Conservation (phyloP, 306 rosid genomes). For the Herpetospermum pedunculosum region DNA sequence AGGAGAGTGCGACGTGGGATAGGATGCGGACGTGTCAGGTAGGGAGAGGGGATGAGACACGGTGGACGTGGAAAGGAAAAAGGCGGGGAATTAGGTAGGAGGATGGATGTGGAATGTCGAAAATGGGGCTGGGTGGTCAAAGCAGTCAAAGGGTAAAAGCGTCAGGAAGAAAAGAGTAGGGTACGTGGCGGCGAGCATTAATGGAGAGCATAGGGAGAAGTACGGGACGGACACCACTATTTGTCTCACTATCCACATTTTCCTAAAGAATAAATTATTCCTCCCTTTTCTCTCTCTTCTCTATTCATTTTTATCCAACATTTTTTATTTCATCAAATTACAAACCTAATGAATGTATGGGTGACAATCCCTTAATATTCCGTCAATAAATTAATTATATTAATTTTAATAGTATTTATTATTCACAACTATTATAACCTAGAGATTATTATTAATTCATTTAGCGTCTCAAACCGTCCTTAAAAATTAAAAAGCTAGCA, state of each 20-base stretch:
- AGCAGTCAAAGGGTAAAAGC: not conserved
- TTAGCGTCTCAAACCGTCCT: no score
- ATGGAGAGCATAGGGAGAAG: not conserved
- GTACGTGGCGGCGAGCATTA: conserved; percentile 1
- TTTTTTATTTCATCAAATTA: no score
- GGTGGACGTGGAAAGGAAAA: not conserved
- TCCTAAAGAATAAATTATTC: no score
- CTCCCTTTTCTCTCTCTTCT: not conserved
- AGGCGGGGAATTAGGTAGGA: not conserved
- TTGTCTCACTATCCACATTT: not conserved
- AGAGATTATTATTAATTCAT: no score
- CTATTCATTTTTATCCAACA: no score
- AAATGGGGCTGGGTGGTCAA: not conserved
- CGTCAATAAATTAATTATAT: no score
- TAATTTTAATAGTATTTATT: no score
- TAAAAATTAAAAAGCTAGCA: no score
- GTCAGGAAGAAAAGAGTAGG: not conserved
- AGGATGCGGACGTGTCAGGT: not conserved
- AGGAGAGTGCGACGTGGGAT: not conserved
- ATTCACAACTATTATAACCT: no score
- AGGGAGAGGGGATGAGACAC: not conserved
- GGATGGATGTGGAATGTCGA: not conserved
- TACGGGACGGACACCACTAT: not conserved
- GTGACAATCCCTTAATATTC: no score
- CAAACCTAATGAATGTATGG: no score